Percentiles rank a stretch among this genome's conserved stretches.
phyloP scores from a whole-genome alignment of 805 yeast species.

The Hanseniaspora occidentalis region DNA sequence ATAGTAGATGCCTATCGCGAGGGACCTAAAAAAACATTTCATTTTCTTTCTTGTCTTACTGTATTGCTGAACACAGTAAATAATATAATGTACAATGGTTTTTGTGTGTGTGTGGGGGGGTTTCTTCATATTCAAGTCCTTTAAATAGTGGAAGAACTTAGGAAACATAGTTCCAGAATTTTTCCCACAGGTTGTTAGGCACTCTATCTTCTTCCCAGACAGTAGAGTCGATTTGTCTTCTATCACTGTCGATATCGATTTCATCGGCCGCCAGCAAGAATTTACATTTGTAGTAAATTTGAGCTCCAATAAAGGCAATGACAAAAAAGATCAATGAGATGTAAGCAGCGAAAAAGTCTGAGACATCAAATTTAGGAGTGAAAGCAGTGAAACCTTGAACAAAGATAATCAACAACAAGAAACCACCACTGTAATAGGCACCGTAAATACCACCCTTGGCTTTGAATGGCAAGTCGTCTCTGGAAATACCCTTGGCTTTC shows the following conservation, averaged over 20 bases:
- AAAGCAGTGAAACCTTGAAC: conserved; percentile 66
- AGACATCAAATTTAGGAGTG: conserved; percentile 36
- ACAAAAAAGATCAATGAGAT: conserved; percentile 53
- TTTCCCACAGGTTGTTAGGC: conserved; percentile 41
- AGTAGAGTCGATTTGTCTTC: conserved; percentile 47
- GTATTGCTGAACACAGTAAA: too few species aligned
- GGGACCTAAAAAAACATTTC: too few species aligned
- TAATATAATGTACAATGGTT: too few species aligned
- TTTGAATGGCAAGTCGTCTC: conserved; percentile 64
- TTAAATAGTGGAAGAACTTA: conserved; percentile 10
- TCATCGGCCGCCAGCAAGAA: conserved; percentile 39
- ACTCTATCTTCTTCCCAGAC: conserved; percentile 44
- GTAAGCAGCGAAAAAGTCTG: conserved; percentile 57
- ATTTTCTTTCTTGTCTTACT: too few species aligned
- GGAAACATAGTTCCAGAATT: conserved; percentile 36
- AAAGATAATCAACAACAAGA: conserved; percentile 43
- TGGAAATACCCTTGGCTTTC: conserved; percentile 46
- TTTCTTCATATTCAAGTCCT: too few species aligned
- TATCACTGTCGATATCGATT: conserved; percentile 57
- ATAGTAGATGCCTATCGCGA: too few species aligned
- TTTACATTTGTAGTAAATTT: conserved; percentile 36
- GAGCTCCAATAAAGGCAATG: conserved; percentile 42
- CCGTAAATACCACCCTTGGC: conserved; percentile 57
- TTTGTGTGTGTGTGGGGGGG: too few species aligned
- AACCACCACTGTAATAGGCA: conserved; percentile 50